These are phyloP conservation scores for Solanum hybrid DNA, from an alignment of 305 asterid genomes.

Conservation along the genomic window DNA sequence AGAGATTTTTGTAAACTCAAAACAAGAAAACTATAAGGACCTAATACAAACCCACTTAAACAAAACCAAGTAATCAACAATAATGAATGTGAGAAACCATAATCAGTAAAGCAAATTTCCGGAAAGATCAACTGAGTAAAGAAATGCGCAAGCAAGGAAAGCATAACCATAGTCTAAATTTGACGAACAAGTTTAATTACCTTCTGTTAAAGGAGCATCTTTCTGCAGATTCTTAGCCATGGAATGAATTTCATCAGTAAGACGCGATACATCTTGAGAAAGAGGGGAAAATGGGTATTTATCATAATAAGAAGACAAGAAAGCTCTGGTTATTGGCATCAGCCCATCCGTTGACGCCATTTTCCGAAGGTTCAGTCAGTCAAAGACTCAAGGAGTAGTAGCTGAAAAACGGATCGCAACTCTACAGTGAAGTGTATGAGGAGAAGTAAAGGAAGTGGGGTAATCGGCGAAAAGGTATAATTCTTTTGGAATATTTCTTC, in stretches of 20 bases:
- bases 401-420: background rate
- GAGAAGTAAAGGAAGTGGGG: background rate
- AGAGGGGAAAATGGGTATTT: conserved; percentile 62
- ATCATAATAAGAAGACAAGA: conserved; percentile 74
- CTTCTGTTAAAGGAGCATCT: conserved; percentile 50
- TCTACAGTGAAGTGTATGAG: background rate
- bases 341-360: conserved; percentile 85
- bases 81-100: background rate
- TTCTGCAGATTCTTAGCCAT: conserved; percentile 51
- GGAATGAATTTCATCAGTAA: conserved; percentile 50
- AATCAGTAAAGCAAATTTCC: background rate
- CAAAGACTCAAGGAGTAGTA: background rate
- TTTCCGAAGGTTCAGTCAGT: background rate
- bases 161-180: background rate
- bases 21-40: background rate
- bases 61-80: background rate
- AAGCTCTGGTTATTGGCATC: conserved; percentile 89
- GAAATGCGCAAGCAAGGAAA: no score
- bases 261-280: conserved; percentile 53
- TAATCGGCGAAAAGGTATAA: background rate
- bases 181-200: conserved; percentile 17
- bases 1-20: background rate
- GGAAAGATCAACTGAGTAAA: no score
- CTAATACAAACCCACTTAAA: background rate
- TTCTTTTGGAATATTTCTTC: background rate